Percentiles rank a stretch among this genome's conserved stretches.
phyloP scores from a whole-genome alignment of 495 filamentous ascomycete species.

The Aspergillus ostianus region DNA sequence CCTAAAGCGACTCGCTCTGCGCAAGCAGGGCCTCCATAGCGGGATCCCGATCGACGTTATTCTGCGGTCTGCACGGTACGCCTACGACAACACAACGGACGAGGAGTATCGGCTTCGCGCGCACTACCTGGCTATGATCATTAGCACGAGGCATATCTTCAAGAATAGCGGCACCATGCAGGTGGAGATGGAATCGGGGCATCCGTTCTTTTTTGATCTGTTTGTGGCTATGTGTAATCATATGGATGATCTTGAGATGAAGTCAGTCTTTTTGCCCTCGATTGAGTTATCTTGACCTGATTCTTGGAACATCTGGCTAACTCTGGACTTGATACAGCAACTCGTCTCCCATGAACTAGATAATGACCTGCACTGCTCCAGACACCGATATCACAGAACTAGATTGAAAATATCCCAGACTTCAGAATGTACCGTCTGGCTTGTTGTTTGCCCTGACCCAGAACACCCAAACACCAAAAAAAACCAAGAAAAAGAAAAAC shows the following conservation, averaged over 20 bases:
- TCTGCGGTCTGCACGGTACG: constrained; percentile 84
- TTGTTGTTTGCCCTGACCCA: background rate
- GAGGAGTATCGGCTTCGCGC: constrained; percentile 85
- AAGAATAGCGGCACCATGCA: constrained; percentile 97
- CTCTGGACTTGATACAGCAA: background rate
- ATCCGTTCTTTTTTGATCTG: constrained; percentile 92
- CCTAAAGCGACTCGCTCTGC: constrained; percentile 81
- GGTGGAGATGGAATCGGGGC: constrained; percentile 92
- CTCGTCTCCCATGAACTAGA: background rate
- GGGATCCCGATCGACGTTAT: constrained; percentile 85
- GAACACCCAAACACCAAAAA: background rate
- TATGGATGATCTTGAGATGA: constrained; percentile 75
- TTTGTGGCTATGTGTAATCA: constrained; percentile 98
- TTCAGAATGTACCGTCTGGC: background rate
- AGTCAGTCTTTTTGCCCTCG: background rate
- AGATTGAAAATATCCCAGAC: background rate
- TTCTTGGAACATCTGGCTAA: background rate
- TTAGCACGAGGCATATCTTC: constrained; percentile 89
- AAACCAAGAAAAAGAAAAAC: background rate
- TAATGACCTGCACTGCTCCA: background rate
- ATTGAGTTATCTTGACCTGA: background rate
- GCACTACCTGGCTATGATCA: constrained; percentile 92
- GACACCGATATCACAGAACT: background rate
- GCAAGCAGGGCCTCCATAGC: constrained; percentile 87
- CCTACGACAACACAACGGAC: constrained; percentile 91